phyloP scores from a whole-genome alignment of 2,329 filamentous ascomycete species.

The Fusarium tjaetaba region DNA sequence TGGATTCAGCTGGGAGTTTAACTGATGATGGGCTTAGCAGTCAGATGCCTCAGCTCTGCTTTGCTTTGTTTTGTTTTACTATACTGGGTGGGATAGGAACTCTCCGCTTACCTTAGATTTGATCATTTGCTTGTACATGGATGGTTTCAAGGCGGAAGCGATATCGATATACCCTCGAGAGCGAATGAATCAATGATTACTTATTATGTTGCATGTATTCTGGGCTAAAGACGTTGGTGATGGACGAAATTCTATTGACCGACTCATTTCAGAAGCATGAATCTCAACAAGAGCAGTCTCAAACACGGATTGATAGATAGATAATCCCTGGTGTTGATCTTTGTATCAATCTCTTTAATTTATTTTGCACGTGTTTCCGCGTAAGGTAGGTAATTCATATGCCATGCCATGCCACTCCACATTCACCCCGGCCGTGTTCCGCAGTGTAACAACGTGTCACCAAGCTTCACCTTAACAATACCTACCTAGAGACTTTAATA shows the following conservation, averaged over 20 bases:
- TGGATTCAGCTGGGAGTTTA: constrained; percentile 5
- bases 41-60: background rate
- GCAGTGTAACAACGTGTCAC: constrained; percentile 39
- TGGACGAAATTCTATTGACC: background rate
- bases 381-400: background rate
- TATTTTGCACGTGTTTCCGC: constrained; percentile 39
- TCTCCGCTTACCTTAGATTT: constrained; percentile 12
- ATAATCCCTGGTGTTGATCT: background rate
- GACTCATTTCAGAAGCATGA: background rate
- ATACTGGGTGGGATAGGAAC: constrained; percentile 18
- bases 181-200: constrained; percentile 14
- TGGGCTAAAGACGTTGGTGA: background rate
- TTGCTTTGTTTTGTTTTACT: background rate
- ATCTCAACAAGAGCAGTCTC: background rate
- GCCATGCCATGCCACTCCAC: constrained; percentile 11
- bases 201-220: background rate
- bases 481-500: background rate
- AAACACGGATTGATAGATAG: background rate
- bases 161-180: constrained; percentile 29
- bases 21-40: background rate
- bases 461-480: constrained; percentile 21
- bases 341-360: background rate
- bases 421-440: constrained; percentile 20
- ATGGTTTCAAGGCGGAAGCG: constrained; percentile 11
- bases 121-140: constrained; percentile 22